These are phyloP conservation scores for Aegle marmelos DNA, from an alignment of 345 rosid species.

Conservation along the genomic window DNA sequence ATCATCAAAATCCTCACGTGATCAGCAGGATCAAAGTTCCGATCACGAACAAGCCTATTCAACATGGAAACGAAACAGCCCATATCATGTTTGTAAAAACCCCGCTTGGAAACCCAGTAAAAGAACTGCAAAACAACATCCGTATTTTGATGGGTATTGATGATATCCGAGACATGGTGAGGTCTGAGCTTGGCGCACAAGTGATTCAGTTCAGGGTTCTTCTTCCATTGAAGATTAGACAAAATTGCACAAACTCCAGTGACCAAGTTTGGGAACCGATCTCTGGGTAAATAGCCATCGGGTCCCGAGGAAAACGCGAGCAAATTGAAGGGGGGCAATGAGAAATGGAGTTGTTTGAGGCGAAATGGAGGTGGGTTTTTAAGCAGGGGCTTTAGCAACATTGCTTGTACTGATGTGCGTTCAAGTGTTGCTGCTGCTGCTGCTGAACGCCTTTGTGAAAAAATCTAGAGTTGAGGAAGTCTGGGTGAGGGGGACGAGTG, in stretches of 20 bases:
- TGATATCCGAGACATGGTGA: conserved; percentile 43
- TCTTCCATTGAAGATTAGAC: conserved; percentile 38
- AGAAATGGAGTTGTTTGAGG: neutral
- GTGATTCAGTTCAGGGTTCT: conserved; percentile 34
- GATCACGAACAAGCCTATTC: conserved; percentile 46
- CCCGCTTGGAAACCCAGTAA: conserved; percentile 49
- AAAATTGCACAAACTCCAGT: conserved; percentile 34
- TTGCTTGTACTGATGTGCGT: conserved; percentile 4
- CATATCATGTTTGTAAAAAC: conserved; percentile 50
- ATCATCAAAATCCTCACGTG: conserved; percentile 59
- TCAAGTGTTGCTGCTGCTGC: conserved; percentile 3
- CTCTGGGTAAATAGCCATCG: neutral
- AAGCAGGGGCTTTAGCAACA: conserved; percentile 19
- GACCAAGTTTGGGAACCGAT: conserved; percentile 24
- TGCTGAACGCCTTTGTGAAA: neutral
- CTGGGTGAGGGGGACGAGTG: neutral
- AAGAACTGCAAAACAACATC: conserved; percentile 38
- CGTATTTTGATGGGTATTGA: conserved; percentile 33
- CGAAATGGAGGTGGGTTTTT: conserved; percentile 2
- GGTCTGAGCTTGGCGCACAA: conserved; percentile 36
- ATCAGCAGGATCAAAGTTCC: conserved; percentile 40
- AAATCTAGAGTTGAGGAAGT: neutral
- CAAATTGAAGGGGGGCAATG: neutral
- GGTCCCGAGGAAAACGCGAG: conserved; percentile 24
- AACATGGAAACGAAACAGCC: conserved; percentile 43